Conservation (phyloP, 176 grass and related monocot genomes). For the Aechmea fasciata region DNA sequence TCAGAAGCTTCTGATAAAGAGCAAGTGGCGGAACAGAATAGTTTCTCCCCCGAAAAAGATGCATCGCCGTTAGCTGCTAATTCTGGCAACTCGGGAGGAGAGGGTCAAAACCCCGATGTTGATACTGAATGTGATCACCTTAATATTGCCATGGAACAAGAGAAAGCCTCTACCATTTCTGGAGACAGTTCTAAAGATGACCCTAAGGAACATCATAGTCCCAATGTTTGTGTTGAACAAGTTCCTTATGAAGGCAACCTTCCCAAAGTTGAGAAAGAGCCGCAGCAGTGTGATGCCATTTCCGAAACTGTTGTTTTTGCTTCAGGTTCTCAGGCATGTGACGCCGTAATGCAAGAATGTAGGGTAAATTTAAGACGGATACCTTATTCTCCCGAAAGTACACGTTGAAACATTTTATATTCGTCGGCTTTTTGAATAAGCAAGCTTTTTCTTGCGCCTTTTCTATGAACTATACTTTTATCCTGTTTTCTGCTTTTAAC, state of each 20-base stretch:
- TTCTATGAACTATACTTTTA: not conserved
- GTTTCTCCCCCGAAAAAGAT: not conserved
- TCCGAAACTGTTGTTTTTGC: slow-evolving; percentile 11
- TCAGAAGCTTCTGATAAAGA: slow-evolving; percentile 10
- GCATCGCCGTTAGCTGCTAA: not conserved
- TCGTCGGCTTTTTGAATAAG: not conserved
- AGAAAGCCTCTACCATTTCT: slow-evolving; percentile 5
- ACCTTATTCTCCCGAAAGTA: slow-evolving; percentile 35
- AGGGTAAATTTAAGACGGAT: slow-evolving; percentile 30
- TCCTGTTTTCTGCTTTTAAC: not conserved
- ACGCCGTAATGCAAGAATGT: slow-evolving; percentile 19
- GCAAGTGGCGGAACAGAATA: slow-evolving; percentile 1
- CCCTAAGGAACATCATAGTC: not conserved
- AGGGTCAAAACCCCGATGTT: not conserved
- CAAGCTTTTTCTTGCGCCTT: not conserved
- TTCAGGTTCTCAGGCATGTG: slow-evolving; percentile 23
- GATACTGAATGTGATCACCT: not conserved
- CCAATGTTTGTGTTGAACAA: not conserved
- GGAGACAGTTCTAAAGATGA: not conserved
- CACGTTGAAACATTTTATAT: slow-evolving; percentile 26
- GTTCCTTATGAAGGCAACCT: not conserved
- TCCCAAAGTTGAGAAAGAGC: not conserved
- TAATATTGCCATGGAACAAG: not conserved
- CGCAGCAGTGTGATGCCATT: slow-evolving; percentile 8
- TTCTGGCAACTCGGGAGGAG: not conserved